These are phyloP conservation scores for Suillus discolor DNA, from an alignment of 768 basidiomycete genomes.

Conservation along the genomic window DNA sequence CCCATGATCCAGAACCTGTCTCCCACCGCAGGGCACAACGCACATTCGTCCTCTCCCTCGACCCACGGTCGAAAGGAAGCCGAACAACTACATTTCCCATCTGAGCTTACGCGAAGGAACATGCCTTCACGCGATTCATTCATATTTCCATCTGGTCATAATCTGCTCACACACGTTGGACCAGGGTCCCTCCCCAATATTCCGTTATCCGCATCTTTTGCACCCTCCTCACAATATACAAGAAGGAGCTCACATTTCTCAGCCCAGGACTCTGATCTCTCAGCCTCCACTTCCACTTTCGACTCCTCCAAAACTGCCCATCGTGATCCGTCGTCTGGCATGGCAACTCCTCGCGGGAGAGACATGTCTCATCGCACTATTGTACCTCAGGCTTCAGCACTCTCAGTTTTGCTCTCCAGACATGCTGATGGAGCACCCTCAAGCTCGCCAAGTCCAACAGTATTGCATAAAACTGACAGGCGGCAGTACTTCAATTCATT, in stretches of 20 bases:
- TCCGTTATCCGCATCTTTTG: constrained; percentile 26
- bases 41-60: neutral
- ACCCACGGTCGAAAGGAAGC: neutral
- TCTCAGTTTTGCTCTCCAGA: constrained; percentile 39
- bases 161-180: constrained; percentile 13
- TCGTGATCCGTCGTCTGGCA: neutral
- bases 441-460: constrained; percentile 3
- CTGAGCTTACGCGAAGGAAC: neutral
- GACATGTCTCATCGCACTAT: constrained; percentile 22
- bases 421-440: constrained; percentile 12
- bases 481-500: constrained; percentile 11
- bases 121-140: constrained; percentile 35
- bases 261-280: constrained; percentile 25
- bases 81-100: neutral
- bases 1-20: neutral
- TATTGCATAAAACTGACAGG: constrained; percentile 14
- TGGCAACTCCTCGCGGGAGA: constrained; percentile 24
- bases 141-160: constrained; percentile 40
- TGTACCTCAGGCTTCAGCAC: constrained; percentile 28
- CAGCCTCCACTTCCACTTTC: constrained; percentile 31
- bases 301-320: constrained; percentile 20
- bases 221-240: constrained; percentile 22
- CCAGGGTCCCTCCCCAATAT: constrained; percentile 8
- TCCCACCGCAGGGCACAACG: neutral
- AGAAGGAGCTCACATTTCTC: constrained; percentile 28